phyloP scores from a whole-genome alignment of 2,329 filamentous ascomycete species.

The Fusarium redolens region DNA sequence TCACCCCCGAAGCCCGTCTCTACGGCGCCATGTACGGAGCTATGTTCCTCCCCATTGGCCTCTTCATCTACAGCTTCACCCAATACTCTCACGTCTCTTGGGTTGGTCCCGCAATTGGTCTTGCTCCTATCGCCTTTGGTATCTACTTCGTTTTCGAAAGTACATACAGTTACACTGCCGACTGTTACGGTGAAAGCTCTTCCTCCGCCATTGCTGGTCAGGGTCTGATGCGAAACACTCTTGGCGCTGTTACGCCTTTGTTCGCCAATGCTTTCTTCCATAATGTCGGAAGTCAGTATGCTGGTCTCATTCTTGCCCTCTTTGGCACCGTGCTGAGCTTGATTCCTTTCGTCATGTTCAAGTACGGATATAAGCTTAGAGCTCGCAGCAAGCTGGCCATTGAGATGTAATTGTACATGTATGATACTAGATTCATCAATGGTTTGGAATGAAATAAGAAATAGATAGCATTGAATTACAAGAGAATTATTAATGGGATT shows the following conservation, averaged over 20 bases:
- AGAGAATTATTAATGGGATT: not conserved
- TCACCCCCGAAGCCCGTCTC: slow-evolving; percentile 37
- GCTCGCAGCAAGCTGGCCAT: slow-evolving; percentile 39
- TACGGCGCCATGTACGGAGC: slow-evolving; percentile 40
- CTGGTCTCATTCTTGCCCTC: slow-evolving; percentile 34
- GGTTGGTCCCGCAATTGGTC: slow-evolving; percentile 32
- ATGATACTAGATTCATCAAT: not conserved
- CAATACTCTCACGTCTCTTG: slow-evolving; percentile 34
- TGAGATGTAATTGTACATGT: slow-evolving; percentile 17
- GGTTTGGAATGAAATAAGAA: not conserved
- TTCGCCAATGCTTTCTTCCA: slow-evolving; percentile 40
- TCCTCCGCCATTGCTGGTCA: slow-evolving; percentile 38
- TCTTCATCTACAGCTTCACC: slow-evolving; percentile 41
- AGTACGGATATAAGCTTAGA: slow-evolving; percentile 32
- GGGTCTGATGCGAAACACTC: slow-evolving; percentile 37
- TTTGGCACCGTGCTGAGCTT: slow-evolving; percentile 33
- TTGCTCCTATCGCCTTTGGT: slow-evolving; percentile 37
- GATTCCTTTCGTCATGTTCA: slow-evolving; percentile 40
- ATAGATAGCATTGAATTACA: not conserved
- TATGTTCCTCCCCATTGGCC: slow-evolving; percentile 35
- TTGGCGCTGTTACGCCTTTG: slow-evolving; percentile 36
- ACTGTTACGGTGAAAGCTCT: slow-evolving; percentile 37
- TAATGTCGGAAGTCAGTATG: slow-evolving; percentile 38
- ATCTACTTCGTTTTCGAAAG: slow-evolving; percentile 40
- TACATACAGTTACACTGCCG: slow-evolving; percentile 39